Conservation (phyloP, 2,329 filamentous ascomycete genomes). For the Hypoxylon sp. region DNA sequence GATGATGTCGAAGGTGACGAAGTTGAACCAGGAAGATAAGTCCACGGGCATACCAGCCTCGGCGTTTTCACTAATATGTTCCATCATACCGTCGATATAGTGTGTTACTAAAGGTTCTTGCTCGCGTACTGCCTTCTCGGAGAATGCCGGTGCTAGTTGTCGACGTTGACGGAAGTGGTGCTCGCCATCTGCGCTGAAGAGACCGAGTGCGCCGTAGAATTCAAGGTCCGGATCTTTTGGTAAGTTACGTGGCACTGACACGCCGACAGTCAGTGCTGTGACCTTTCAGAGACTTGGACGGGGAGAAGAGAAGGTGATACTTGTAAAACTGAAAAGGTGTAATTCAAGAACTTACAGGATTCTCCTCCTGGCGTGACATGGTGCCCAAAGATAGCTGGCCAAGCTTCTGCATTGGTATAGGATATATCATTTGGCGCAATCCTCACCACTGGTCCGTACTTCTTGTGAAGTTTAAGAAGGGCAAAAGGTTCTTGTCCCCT, state of each 20-base stretch:
- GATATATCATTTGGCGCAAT: slow-evolving; percentile 21
- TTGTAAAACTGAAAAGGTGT: neutral
- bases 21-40: slow-evolving; percentile 22
- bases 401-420: slow-evolving; percentile 17
- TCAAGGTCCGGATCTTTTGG: slow-evolving; percentile 17
- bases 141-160: slow-evolving; percentile 19
- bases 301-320: neutral
- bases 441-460: slow-evolving; percentile 12
- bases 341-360: slow-evolving; percentile 6
- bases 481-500: slow-evolving; percentile 3
- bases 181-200: slow-evolving; percentile 22
- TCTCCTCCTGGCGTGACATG: neutral
- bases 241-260: slow-evolving; percentile 17
- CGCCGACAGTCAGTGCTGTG: neutral
- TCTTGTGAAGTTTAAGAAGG: slow-evolving; percentile 10
- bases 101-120: slow-evolving; percentile 22
- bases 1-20: slow-evolving; percentile 46
- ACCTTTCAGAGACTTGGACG: neutral
- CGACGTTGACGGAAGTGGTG: slow-evolving; percentile 20
- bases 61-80: slow-evolving; percentile 2
- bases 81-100: slow-evolving; percentile 22
- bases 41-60: slow-evolving; percentile 4
- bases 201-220: slow-evolving; percentile 16
- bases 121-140: slow-evolving; percentile 21
- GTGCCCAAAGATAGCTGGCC: slow-evolving; percentile 16